Evolutionary conservation across 495 filamentous ascomycete genomes (phyloP).

Genomic region (Aspergillus saccharolyticus): DNA sequence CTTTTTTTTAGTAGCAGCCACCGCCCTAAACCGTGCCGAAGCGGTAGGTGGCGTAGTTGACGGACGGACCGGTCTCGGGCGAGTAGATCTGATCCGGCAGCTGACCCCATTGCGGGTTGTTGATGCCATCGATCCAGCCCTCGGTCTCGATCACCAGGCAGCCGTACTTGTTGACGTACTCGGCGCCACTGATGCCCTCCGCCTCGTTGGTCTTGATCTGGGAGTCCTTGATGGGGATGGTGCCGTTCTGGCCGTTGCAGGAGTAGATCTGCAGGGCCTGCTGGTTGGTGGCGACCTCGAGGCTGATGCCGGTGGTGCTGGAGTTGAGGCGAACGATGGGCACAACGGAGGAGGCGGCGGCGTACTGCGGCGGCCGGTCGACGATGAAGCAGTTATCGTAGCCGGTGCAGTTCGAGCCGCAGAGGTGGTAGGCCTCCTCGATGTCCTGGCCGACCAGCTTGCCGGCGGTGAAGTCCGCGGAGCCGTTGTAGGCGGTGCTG

Average conservation of each 20-base stretch:
- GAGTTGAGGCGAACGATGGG: conserved; percentile 58
- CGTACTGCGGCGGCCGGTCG: conserved; percentile 60
- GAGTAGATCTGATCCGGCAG: conserved; percentile 52
- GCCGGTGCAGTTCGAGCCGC: conserved; percentile 69
- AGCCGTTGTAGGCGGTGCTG: conserved; percentile 44
- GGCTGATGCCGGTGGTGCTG: conserved; percentile 57
- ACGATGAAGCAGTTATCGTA: conserved; percentile 73
- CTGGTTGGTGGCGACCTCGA: conserved; percentile 72
- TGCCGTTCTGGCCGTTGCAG: conserved; percentile 69
- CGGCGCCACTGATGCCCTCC: conserved; percentile 34
- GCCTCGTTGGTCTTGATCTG: conserved; percentile 48
- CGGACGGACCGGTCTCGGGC: conserved; percentile 57
- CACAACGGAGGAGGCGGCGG: conserved; percentile 55
- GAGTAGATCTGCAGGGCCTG: conserved; percentile 74
- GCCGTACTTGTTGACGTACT: conserved; percentile 55
- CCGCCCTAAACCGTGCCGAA: conserved; percentile 39
- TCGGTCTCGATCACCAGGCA: conserved; percentile 64
- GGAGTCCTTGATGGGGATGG: conserved; percentile 47
- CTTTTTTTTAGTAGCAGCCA: too few relatives aligned
- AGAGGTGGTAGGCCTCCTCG: conserved; percentile 53
- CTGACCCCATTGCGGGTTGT: conserved; percentile 72
- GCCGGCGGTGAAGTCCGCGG: conserved; percentile 72
- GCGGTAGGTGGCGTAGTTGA: conserved; percentile 61
- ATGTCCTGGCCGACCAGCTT: conserved; percentile 73
- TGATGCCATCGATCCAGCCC: conserved; percentile 75